Evolutionary conservation across 169 alveolate species (phyloP), one percentile per base, ranked within the genome.

Genomic region (Miamiensis avidus): DNA sequence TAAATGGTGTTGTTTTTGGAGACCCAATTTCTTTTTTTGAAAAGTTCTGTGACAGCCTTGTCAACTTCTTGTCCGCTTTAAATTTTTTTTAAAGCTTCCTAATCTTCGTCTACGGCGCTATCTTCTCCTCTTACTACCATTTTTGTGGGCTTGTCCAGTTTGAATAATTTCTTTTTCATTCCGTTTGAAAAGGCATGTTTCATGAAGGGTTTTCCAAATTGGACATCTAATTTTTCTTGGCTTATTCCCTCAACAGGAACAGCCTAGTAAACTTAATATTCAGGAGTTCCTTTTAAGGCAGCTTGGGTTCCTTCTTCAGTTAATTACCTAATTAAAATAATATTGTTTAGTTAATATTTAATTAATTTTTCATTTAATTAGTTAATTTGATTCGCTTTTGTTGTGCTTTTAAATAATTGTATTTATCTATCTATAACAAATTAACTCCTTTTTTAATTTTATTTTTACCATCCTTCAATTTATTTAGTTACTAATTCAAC

Each of bases 171-270:
- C 34, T 91, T 83, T 85, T 92, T 89, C 95, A 93, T 93, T 28
- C 96, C 96, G 82, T 92, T 92, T 34, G 90, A 86, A 84, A 94
- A 95, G 76, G 97, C 98, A 78, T 88, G 82, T 69, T 93, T 92
- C 79, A 90, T 93, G 11, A 89, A 31, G 1, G 89, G 82, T 69
- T 89, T 85, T 34, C 93, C 96, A 28, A 91, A 82, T 65, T 84
- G 77, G 27, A 73, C 83, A 29, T 88, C 86, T 72, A 92, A 84
- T 29, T 88, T 93, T 32, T 81, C 92, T 85, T 94, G 93, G 0
- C 91, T 76, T 74, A 92, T 90, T 31, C 93, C 90, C 82, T 83
- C 73, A 74, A 34, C 78, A 83, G 89, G 88, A 75, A 92, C 75
- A 78, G 84, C 86, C 73, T 89, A 34, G 78, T 87, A 89, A 65